Percentiles rank a stretch among this genome's conserved stretches.
Evolutionary conservation across 176 grass and related monocot species (phyloP).

Genomic region (Cenchrus fungigraminus): DNA sequence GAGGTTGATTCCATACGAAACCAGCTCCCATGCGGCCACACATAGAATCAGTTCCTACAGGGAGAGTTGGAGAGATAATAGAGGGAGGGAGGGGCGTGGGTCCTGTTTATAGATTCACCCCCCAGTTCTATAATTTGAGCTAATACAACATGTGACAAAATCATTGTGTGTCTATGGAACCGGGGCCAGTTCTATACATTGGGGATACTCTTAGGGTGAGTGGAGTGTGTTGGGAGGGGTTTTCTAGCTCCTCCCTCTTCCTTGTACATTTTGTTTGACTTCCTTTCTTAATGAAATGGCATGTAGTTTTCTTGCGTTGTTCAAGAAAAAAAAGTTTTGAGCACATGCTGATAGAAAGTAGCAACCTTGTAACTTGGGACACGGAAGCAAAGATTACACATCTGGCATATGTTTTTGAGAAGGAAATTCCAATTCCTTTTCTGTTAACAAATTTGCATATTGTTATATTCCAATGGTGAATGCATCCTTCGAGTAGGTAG

Average conservation of each 20-base stretch:
- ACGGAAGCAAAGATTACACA: neutral
- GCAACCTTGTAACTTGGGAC: neutral
- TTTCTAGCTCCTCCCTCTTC: neutral
- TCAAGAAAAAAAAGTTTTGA: neutral
- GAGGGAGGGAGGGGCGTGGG: too few species aligned
- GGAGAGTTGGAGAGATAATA: too few species aligned
- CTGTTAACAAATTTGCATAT: conserved; percentile 1
- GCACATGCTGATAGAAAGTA: neutral
- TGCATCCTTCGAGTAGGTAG: conserved; percentile 8
- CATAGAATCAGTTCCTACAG: too few species aligned
- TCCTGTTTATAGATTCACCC: too few species aligned
- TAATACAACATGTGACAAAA: too few species aligned
- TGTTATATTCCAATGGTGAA: neutral
- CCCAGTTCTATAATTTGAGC: too few species aligned
- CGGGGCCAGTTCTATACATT: too few species aligned
- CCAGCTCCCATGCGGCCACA: too few species aligned
- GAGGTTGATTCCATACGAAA: too few species aligned
- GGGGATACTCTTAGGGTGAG: neutral
- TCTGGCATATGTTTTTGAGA: neutral
- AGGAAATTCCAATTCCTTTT: neutral
- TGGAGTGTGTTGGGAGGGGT: neutral
- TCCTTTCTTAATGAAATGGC: neutral
- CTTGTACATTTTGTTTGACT: neutral
- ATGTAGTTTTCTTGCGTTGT: neutral
- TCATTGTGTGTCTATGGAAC: too few species aligned